Conservation (phyloP, 495 filamentous ascomycete genomes). For the Penicillium paradoxum region DNA sequence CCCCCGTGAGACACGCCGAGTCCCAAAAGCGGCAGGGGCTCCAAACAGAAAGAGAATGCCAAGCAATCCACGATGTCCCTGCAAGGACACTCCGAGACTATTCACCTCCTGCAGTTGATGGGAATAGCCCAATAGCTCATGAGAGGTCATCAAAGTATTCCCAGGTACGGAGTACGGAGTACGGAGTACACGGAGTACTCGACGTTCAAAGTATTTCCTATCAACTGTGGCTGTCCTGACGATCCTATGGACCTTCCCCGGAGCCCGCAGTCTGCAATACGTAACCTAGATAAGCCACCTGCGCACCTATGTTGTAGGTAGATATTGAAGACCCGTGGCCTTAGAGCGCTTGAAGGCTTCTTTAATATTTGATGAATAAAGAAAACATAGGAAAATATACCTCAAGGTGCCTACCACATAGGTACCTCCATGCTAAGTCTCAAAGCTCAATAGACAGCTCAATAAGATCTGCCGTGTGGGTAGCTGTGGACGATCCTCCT, state of each 20-base stretch:
- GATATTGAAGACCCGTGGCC: not conserved
- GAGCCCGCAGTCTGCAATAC: not conserved
- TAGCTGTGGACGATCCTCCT: constrained; percentile 20
- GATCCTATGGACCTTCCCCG: not conserved
- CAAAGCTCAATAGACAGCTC: not conserved
- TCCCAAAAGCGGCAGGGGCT: not conserved
- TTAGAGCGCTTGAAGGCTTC: not conserved
- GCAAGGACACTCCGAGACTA: not conserved
- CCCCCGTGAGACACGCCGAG: too few species aligned
- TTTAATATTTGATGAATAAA: not conserved
- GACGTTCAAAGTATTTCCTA: too few species aligned
- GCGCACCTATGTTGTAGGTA: not conserved
- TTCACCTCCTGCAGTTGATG: not conserved
- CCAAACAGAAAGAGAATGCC: not conserved
- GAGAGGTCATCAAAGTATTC: too few species aligned
- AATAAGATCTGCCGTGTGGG: constrained; percentile 10
- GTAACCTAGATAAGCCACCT: not conserved
- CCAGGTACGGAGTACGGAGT: too few species aligned
- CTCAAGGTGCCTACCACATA: not conserved
- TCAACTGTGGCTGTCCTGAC: too few species aligned
- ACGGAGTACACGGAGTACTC: too few species aligned
- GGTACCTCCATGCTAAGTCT: not conserved
- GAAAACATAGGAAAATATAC: not conserved
- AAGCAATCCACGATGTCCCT: not conserved
- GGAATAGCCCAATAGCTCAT: too few species aligned